These are phyloP conservation scores for Hypoxylon sp. DNA, from an alignment of 2,329 filamentous ascomycete genomes.

Conservation along the genomic window DNA sequence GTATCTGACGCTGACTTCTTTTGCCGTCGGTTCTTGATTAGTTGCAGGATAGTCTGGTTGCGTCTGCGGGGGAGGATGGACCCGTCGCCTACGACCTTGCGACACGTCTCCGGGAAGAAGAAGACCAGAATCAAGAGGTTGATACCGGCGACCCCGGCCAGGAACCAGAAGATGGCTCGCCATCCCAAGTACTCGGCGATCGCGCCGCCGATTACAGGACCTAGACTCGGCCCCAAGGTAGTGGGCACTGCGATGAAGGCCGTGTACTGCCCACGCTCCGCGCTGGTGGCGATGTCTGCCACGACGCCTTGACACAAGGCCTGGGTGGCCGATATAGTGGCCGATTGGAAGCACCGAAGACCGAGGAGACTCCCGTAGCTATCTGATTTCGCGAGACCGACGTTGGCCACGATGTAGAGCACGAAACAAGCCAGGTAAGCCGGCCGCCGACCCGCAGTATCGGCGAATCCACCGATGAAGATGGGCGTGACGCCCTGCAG, in stretches of 20 bases:
- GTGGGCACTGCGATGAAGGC: slow-evolving; percentile 54
- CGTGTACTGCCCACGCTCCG: slow-evolving; percentile 63
- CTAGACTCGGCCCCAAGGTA: slow-evolving; percentile 52
- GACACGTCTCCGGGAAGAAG: slow-evolving; percentile 64
- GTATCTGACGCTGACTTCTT: slow-evolving; percentile 39
- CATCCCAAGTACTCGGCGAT: slow-evolving; percentile 67
- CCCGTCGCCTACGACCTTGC: slow-evolving; percentile 66
- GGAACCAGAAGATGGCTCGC: slow-evolving; percentile 72
- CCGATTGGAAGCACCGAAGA: slow-evolving; percentile 58
- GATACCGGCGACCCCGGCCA: slow-evolving; percentile 58
- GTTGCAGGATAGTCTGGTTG: slow-evolving; percentile 52
- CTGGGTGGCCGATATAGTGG: slow-evolving; percentile 61
- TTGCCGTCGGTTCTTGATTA: slow-evolving; percentile 17
- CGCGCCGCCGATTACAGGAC: slow-evolving; percentile 56
- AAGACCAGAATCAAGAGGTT: slow-evolving; percentile 61
- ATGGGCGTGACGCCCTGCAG: slow-evolving; percentile 61
- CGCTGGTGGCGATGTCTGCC: slow-evolving; percentile 62
- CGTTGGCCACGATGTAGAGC: slow-evolving; percentile 53
- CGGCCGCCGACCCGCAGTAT: slow-evolving; percentile 54
- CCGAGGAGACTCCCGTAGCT: slow-evolving; percentile 54
- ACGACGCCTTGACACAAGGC: slow-evolving; percentile 61
- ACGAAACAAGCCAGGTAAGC: slow-evolving; percentile 56
- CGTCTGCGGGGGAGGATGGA: slow-evolving; percentile 62
- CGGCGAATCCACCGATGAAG: slow-evolving; percentile 58
- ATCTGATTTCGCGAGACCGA: slow-evolving; percentile 53